Evolutionary conservation across 345 rosid species (phyloP).

Genomic region (Brassica incana): DNA sequence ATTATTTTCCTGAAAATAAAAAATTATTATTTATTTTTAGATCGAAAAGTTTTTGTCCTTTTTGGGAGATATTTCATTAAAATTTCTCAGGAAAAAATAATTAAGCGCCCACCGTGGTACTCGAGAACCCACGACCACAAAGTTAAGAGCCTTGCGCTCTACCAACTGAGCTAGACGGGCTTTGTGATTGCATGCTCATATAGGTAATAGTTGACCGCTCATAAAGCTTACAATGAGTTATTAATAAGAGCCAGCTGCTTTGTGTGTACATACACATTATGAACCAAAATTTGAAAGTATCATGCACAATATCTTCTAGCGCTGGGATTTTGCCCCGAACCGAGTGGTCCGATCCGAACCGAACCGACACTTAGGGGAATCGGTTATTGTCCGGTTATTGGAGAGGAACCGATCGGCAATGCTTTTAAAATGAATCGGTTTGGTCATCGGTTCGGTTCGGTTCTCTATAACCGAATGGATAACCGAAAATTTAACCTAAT

Average conservation of each 20-base stretch:
- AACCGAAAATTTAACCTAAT: too few relatives aligned
- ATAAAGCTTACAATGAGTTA: background rate
- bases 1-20: background rate
- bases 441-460: too few relatives aligned
- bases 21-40: conserved; percentile 5
- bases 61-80: background rate
- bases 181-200: background rate
- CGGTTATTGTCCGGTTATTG: too few relatives aligned
- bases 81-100: background rate
- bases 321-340: too few relatives aligned
- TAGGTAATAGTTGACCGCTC: background rate
- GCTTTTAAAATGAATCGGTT: too few relatives aligned
- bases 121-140: background rate
- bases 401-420: too few relatives aligned
- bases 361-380: too few relatives aligned
- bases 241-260: background rate
- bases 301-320: background rate
- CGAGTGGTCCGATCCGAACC: too few relatives aligned
- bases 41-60: background rate
- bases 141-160: too few relatives aligned
- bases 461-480: too few relatives aligned
- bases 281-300: background rate
- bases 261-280: background rate
- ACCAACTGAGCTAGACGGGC: too few relatives aligned
- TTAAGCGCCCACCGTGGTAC: background rate